phyloP scores from a whole-genome alignment of 2,329 filamentous ascomycete species.

The Pyrenochaeta sp. region DNA sequence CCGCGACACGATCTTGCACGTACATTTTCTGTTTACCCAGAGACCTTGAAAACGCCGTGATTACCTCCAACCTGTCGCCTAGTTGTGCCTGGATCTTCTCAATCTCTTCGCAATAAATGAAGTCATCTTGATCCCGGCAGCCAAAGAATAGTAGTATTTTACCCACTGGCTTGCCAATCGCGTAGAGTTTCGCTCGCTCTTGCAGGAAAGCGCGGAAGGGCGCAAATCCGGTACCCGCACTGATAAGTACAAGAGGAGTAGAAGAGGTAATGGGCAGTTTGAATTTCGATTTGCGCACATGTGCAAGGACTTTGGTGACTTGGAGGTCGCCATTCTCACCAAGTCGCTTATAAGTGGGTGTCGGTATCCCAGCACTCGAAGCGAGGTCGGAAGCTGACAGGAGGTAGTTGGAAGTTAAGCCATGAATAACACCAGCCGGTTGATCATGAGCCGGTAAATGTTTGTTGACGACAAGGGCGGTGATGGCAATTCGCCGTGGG shows the following conservation, averaged over 20 bases:
- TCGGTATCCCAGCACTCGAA: slow-evolving; percentile 18
- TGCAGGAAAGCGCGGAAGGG: slow-evolving; percentile 46
- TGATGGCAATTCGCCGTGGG: slow-evolving; percentile 48
- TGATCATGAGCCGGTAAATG: slow-evolving; percentile 21
- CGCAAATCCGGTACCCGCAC: slow-evolving; percentile 46
- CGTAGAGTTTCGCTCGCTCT: slow-evolving; percentile 44
- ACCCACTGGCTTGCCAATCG: slow-evolving; percentile 40
- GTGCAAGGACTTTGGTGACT: slow-evolving; percentile 46
- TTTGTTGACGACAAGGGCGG: slow-evolving; percentile 50
- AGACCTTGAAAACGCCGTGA: slow-evolving; percentile 37
- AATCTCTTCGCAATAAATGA: slow-evolving; percentile 42
- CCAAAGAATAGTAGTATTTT: slow-evolving; percentile 46
- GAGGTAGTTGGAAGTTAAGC: slow-evolving; percentile 53
- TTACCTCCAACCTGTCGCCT: slow-evolving; percentile 32
- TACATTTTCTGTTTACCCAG: slow-evolving; percentile 35
- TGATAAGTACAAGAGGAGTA: slow-evolving; percentile 59
- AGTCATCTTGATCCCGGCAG: slow-evolving; percentile 41
- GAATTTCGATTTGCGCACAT: slow-evolving; percentile 56
- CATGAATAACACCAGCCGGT: slow-evolving; percentile 36
- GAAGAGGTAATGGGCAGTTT: slow-evolving; percentile 54
- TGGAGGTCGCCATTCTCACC: slow-evolving; percentile 15
- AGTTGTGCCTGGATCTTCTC: slow-evolving; percentile 27
- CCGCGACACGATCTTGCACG: slow-evolving; percentile 51
- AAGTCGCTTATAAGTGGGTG: slow-evolving; percentile 23
- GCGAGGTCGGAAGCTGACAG: slow-evolving; percentile 32